Evolutionary conservation across 1,139 yeast genomes (phyloP), one percentile per base, ranked within the genome.

Genomic region (Hanseniaspora sp.): DNA sequence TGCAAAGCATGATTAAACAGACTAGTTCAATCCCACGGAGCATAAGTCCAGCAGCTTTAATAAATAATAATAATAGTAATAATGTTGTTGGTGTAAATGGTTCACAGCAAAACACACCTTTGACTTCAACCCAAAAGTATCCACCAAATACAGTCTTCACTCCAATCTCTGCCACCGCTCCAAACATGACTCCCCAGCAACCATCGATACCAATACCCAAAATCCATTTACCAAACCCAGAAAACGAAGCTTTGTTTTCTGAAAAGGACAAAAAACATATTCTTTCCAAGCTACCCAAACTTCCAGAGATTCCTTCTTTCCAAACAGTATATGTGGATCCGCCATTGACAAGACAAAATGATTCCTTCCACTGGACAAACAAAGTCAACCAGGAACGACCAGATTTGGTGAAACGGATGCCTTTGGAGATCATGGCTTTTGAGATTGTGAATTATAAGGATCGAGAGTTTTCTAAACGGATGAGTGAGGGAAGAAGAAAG

Each of bases 261-360:
- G 45, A 43, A n/a, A 48, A 49, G 12, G 53, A 49, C 5, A 49
- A 40, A 37, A 30, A 30, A 5, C 39, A 34, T 28, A 49, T 49
- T 9, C 30, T 49, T 29, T 42, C 40, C 12, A 49, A 38, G 7
- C 23, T 49, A 3, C 53, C 53, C 4, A 49, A 43, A 34, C 28
- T 43, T 34, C 53, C 53, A 2, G 39, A 37, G 6, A 34, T 49
- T 18, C 53, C 53, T 13, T n/a, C 35, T 13, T 38, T 23, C 38
- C 44, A 49, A 15, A 41, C 37, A 8, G 53, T 49, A 12, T 49
- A 43, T 43, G 53, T 49, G 17, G 53, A 49, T 23, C 47, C 53
- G 0, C 48, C 48, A 18, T 28, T 30, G 11, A 31, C 33, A 8
- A 13, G 30, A 34, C 44, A 43, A 17, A 15, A 17, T 5, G 44